Evolutionary conservation across 305 asterid genomes (phyloP).

Genomic region (Ajuga reptans): DNA sequence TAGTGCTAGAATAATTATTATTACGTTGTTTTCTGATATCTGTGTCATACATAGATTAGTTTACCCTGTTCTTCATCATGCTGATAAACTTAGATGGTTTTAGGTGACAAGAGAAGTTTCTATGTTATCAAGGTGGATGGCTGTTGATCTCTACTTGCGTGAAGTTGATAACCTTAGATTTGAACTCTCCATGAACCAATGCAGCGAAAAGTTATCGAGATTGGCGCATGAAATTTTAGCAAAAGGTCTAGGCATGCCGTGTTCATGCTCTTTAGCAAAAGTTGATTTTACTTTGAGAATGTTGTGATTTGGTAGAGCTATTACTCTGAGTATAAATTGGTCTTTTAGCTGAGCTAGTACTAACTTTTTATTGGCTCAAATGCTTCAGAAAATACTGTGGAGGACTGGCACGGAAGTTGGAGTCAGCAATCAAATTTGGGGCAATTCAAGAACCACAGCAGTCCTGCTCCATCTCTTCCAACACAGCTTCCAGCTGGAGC

Average conservation of each 20-base stretch:
- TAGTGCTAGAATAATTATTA: conserved; percentile 1
- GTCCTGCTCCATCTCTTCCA: conserved; percentile 61
- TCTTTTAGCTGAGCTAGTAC: conserved; percentile 17
- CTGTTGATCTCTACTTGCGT: conserved; percentile 79
- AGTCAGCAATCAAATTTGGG: conserved; percentile 40
- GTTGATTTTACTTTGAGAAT: background rate
- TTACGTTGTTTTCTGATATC: background rate
- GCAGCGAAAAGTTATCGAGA: conserved; percentile 51
- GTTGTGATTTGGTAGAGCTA: conserved; percentile 12
- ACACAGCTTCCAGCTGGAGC: conserved; percentile 90
- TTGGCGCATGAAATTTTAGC: conserved; percentile 74
- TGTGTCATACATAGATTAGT: background rate
- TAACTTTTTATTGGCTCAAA: conserved; percentile 19
- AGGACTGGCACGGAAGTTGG: conserved; percentile 50
- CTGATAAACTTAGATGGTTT: conserved; percentile 20
- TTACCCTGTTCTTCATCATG: conserved; percentile 11
- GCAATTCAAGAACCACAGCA: conserved; percentile 50
- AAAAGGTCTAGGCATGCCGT: conserved; percentile 45
- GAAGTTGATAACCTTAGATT: conserved; percentile 91
- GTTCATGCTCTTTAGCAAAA: background rate
- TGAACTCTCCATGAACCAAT: conserved; percentile 92
- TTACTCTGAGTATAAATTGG: conserved; percentile 1
- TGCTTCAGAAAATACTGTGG: conserved; percentile 48
- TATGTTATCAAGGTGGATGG: conserved; percentile 97
- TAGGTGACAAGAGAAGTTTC: conserved; percentile 91